phyloP scores from a whole-genome alignment of 352 stramenopile genomes.

The Pelagophyceae sp. region DNA sequence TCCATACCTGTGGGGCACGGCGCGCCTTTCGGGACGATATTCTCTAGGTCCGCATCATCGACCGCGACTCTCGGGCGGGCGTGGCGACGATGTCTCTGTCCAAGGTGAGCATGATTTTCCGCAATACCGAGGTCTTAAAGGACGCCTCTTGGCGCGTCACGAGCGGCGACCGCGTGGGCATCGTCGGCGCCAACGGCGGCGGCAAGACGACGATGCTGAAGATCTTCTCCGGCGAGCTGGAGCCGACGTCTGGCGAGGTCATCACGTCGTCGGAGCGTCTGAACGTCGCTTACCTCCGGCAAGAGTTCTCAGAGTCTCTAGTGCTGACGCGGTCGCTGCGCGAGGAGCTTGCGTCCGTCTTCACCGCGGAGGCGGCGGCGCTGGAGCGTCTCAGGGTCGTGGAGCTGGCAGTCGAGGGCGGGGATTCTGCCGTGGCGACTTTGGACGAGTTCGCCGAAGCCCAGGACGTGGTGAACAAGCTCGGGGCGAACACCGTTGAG shows the following conservation, averaged over 20 bases:
- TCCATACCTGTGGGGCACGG: no score
- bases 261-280: slow-evolving; percentile 56
- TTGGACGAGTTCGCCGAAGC: not conserved
- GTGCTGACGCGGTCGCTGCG: slow-evolving; percentile 49
- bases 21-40: no score
- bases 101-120: slow-evolving; percentile 60
- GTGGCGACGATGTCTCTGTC: slow-evolving; percentile 58
- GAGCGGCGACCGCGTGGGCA: slow-evolving; percentile 62
- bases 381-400: slow-evolving; percentile 43
- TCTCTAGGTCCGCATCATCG: slow-evolving; percentile 63
- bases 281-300: slow-evolving; percentile 58
- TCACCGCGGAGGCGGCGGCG: slow-evolving; percentile 56
- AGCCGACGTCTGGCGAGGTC: slow-evolving; percentile 64
- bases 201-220: slow-evolving; percentile 61
- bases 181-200: slow-evolving; percentile 51
- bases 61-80: slow-evolving; percentile 48
- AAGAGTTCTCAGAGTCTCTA: slow-evolving; percentile 71
- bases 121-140: slow-evolving; percentile 65
- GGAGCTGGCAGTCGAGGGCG: slow-evolving; percentile 38
- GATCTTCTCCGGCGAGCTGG: slow-evolving; percentile 62
- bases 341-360: slow-evolving; percentile 65
- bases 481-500: not conserved
- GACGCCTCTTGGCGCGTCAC: slow-evolving; percentile 69
- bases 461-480: not conserved
- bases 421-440: not conserved